Percentiles rank a stretch among this genome's conserved stretches.
Conservation (phyloP, 441 rosid genomes). For the Populus hybrid region DNA sequence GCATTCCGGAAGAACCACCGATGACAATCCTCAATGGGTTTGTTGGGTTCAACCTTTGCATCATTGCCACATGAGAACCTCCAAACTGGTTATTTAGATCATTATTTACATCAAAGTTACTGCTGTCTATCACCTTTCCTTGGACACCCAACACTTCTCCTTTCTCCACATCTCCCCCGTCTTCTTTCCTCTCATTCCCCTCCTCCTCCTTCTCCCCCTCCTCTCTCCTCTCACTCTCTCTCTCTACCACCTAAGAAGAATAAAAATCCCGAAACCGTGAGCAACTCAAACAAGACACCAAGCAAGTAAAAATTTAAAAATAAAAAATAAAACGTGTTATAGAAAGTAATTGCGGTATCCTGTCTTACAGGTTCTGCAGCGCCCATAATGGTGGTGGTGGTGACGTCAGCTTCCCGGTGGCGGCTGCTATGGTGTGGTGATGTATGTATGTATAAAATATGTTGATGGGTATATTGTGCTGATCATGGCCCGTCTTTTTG, state of each 20-base stretch:
- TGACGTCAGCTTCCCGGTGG: conserved; percentile 24
- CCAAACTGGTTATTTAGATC: conserved; percentile 7
- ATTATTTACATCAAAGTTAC: background rate
- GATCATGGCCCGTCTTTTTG: background rate
- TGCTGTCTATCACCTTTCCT: conserved; percentile 15
- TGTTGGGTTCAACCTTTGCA: conserved; percentile 70
- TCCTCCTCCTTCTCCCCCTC: conserved; percentile 13
- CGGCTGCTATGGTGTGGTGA: conserved; percentile 13
- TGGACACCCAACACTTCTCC: conserved; percentile 30
- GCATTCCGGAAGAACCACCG: conserved; percentile 35
- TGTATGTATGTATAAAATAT: background rate
- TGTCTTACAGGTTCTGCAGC: conserved; percentile 48
- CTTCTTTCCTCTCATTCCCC: background rate
- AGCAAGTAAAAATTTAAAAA: background rate
- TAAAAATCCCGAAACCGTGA: conserved; percentile 4
- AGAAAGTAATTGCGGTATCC: background rate
- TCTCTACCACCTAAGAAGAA: conserved; percentile 42
- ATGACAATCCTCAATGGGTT: conserved; percentile 73
- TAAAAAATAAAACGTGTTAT: no score
- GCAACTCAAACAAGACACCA: background rate
- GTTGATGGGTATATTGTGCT: background rate
- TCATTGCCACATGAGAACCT: conserved; percentile 35
- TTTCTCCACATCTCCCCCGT: conserved; percentile 34
- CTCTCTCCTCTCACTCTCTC: conserved; percentile 31
- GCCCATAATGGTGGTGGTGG: conserved; percentile 39